Base-by-base conservation (phyloP, 768 basidiomycete genomes). In the Termitomyces sp. region DNA sequence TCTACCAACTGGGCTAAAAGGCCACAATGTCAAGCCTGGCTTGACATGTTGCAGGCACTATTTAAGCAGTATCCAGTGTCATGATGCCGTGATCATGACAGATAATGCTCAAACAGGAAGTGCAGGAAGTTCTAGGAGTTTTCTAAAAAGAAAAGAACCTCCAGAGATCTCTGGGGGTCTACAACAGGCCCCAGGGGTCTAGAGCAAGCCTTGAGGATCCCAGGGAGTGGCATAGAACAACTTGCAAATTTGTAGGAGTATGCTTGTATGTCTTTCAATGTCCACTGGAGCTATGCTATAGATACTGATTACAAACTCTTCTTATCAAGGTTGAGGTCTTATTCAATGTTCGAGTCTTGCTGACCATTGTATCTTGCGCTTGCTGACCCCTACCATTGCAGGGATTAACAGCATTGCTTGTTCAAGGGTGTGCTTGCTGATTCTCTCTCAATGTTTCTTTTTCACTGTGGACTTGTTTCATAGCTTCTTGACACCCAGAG, bases 351-450 rank as follows among this genome's bases (percentile, higher is more conserved):
- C n/a, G 57, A 47, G 69, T 49, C 3, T 20, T 12, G 16, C 4
- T 39, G 13, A 20, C 10, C 10, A 10, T 31, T n/a, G 3, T 24
- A 9, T 16, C 22, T 20, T 37, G n/a, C 9, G n/a, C 20, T 29
- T 6, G 15, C 24, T 49, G 12, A 49, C 26, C 7, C n/a, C 1
- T 5, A 33, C 18, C 8, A 2, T 49, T 24, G n/a, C 54, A 77
- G 76, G 77, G 74, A 31, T 64, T 80, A n/a, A 80, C 76, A 2
- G 77, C 76, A 29, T 60, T 83, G 51, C 61, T 80, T 47, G 81
- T 82, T 10, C 81, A 83, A 70, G 74, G 75, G 75, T 77, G 53
- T 26, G 54, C 16, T 18, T 48, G 20, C 28, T 34, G 8, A 57
- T 49, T 59, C 18, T 15, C 1, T 48, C 41, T 13, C 12, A 5